Base-by-base conservation (phyloP, 768 basidiomycete species). In the Phaffia tasmanica region DNA sequence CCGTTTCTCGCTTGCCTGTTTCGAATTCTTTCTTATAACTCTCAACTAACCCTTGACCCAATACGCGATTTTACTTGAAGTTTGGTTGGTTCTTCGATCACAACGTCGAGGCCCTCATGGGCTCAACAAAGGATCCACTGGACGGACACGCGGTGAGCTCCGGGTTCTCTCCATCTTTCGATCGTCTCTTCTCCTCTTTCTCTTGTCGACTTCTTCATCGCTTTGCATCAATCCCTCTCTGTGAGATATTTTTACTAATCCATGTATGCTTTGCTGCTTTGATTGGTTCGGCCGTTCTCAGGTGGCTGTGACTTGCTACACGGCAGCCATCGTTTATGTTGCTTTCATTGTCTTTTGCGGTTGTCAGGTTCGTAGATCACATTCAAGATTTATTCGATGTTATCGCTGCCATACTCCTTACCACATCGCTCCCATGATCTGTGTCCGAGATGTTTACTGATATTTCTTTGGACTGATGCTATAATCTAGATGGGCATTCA, bases 41-140 rank as follows among this genome's bases (percentile, higher is more conserved):
- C 2, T 6, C 16, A 18, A 21, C 32, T 46, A n/a, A 46, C n/a
- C 16, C 29, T 46, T 32, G 18, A 32, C 30, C 30, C 16, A 7
- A 27, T 30, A 32, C 35, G 27, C 23, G 29, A 57, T 30, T 8
- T 30, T 42, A 5, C 32, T 32, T 15, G 7, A 57, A 77, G 75
- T 75, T 77, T 70, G 76, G 75, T 27, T 67, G 73, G 3, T 70
- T 74, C 64, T 77, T 75, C 61, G 70, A 73, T 27, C 54, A 70
- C 58, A 74, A 77, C 65, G 75, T 74, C 50, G 77, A 78, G 71
- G 77, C 75, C 7, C 68, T 79, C 19, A 77, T 76, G 49, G 78
- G 77, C 47, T 72, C 74, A 16, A 76, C 67, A 5, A 71, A 76
- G 29, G 76, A 78, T 67, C 74, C 77, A 2, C 64, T 70, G 19